Percentiles rank a stretch among this genome's conserved stretches.
Evolutionary conservation across 2,329 filamentous ascomycete genomes (phyloP).

Genomic region (Stemphylium lycopersici): DNA sequence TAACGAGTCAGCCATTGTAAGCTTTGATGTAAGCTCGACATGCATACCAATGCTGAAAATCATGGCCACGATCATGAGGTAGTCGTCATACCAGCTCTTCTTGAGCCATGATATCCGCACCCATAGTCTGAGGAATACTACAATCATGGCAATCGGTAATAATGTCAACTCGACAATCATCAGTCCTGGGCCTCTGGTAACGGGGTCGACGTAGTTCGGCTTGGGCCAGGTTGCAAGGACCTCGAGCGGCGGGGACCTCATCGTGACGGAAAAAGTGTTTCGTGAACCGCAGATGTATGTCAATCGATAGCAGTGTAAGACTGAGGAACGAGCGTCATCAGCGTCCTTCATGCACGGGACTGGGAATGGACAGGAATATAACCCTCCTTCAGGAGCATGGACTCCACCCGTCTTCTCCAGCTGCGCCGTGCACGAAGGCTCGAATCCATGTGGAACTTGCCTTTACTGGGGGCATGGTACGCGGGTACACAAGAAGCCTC

Average conservation of each 20-base stretch:
- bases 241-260: constrained; percentile 43
- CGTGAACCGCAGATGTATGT: constrained; percentile 27
- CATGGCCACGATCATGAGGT: constrained; percentile 47
- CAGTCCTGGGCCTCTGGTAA: constrained; percentile 50
- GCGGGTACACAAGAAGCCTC: constrained; percentile 20
- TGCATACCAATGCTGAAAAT: constrained; percentile 25
- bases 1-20: background rate
- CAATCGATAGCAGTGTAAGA: constrained; percentile 22
- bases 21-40: background rate
- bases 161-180: constrained; percentile 50
- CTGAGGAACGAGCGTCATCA: constrained; percentile 37
- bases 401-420: constrained; percentile 29
- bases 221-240: constrained; percentile 50
- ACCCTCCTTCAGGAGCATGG: constrained; percentile 16
- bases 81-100: constrained; percentile 49
- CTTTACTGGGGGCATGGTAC: constrained; percentile 32
- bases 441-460: constrained; percentile 25
- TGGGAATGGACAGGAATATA: constrained; percentile 35
- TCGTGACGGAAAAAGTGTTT: constrained; percentile 21
- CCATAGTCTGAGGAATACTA: constrained; percentile 44
- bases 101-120: constrained; percentile 46
- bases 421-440: constrained; percentile 29
- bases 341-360: constrained; percentile 35
- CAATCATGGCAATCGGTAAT: constrained; percentile 45
- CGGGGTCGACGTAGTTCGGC: constrained; percentile 53